phyloP scores from a whole-genome alignment of 2,329 filamentous ascomycete species.

The Trichoderma sp. region DNA sequence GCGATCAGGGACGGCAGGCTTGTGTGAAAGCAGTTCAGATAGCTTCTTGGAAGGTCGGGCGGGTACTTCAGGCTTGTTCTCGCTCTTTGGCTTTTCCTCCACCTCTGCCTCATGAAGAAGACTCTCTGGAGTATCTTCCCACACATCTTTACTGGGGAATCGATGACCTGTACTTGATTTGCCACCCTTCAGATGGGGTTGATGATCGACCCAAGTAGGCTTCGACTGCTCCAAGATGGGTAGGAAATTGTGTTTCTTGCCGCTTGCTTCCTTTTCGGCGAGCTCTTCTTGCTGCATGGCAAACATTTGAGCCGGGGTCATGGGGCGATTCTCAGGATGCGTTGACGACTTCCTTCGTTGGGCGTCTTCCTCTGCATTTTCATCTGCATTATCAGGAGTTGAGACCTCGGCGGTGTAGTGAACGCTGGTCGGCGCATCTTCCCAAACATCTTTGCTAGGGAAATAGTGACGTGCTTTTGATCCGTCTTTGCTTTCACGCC shows the following conservation, averaged over 20 bases:
- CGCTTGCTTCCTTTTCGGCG: slow-evolving; percentile 55
- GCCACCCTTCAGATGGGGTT: slow-evolving; percentile 54
- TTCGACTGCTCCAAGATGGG: slow-evolving; percentile 36
- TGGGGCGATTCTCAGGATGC: slow-evolving; percentile 41
- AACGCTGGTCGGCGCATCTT: slow-evolving; percentile 86
- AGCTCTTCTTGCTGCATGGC: slow-evolving; percentile 66
- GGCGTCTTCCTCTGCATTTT: slow-evolving; percentile 41
- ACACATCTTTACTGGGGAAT: slow-evolving; percentile 90
- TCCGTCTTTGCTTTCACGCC: slow-evolving; percentile 41
- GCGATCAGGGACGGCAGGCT: slow-evolving; percentile 53
- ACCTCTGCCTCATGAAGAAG: slow-evolving; percentile 78
- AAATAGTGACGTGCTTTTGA: slow-evolving; percentile 69
- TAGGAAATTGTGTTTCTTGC: slow-evolving; percentile 35
- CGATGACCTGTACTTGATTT: slow-evolving; percentile 57
- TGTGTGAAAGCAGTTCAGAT: slow-evolving; percentile 35
- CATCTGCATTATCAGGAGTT: slow-evolving; percentile 63
- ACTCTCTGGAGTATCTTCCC: slow-evolving; percentile 91
- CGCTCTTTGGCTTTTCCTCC: slow-evolving; percentile 38
- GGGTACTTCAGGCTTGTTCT: slow-evolving; percentile 30
- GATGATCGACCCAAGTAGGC: slow-evolving; percentile 49
- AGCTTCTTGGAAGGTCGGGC: slow-evolving; percentile 43
- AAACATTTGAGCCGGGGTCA: slow-evolving; percentile 65
- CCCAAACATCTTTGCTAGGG: slow-evolving; percentile 95
- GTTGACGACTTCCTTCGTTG: slow-evolving; percentile 34
- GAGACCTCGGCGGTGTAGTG: slow-evolving; percentile 80